These are phyloP conservation scores for Oryza rufipogon DNA, from an alignment of 176 grass and related monocot genomes.

Conservation along the genomic window DNA sequence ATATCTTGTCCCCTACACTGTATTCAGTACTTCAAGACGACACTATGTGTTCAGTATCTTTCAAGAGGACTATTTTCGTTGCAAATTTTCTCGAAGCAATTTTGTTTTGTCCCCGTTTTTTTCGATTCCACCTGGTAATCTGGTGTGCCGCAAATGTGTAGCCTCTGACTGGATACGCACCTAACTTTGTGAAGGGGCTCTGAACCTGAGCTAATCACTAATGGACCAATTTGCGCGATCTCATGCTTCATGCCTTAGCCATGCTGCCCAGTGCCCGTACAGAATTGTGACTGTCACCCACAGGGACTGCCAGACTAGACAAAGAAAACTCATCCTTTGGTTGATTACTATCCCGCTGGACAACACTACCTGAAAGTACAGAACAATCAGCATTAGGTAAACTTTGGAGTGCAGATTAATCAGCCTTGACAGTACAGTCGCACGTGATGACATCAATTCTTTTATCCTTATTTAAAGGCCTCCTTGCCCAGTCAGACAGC, in stretches of 20 bases:
- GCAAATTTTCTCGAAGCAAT: neutral
- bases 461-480: neutral
- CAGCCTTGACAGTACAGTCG: neutral
- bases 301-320: neutral
- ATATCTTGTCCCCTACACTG: neutral
- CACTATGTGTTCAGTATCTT: neutral
- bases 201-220: conserved; percentile 7
- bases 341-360: neutral
- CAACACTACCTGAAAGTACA: neutral
- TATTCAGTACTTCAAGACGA: neutral
- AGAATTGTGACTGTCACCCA: neutral
- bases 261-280: no score
- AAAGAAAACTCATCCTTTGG: neutral
- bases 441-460: neutral
- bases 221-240: neutral
- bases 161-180: neutral
- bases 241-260: neutral
- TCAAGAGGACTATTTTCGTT: neutral
- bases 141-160: neutral
- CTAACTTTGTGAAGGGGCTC: neutral
- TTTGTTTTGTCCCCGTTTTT: neutral
- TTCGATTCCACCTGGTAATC: neutral
- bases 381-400: neutral
- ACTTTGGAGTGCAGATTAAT: neutral
- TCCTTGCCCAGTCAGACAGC: neutral